These are phyloP conservation scores for Haematococcus sp. DNA, from an alignment of 139 green algal genomes.

Conservation along the genomic window DNA sequence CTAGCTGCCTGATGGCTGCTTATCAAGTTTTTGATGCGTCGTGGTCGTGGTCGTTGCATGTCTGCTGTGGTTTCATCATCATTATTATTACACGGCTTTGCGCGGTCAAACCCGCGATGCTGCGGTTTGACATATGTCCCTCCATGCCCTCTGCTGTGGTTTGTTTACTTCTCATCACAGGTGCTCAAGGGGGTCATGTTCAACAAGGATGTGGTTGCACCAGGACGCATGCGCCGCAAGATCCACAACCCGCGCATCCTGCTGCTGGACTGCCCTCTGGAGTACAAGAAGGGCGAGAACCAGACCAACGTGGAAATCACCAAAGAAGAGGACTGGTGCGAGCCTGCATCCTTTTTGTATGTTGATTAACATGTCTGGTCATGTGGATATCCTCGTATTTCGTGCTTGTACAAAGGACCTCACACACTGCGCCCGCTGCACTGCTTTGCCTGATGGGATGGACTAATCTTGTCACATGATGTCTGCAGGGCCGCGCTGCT, in stretches of 20 bases:
- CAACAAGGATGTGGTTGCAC: slow-evolving; percentile 97
- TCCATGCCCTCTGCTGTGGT: too few species aligned
- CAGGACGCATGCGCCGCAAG: slow-evolving; percentile 89
- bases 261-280: slow-evolving; percentile 96
- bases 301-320: slow-evolving; percentile 98
- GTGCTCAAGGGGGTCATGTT: slow-evolving; percentile 93
- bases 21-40: too few species aligned
- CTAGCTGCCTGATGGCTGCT: too few species aligned
- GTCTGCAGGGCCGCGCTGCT: slow-evolving; percentile 76
- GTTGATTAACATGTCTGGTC: background rate
- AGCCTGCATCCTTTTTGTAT: background rate
- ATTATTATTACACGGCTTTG: too few species aligned
- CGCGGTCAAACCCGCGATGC: too few species aligned
- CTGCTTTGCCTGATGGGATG: background rate
- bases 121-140: too few species aligned
- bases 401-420: background rate
- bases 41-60: too few species aligned
- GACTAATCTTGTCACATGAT: background rate
- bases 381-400: background rate
- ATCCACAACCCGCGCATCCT: slow-evolving; percentile 95
- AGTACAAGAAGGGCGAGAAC: slow-evolving; percentile 99
- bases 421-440: background rate
- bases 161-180: too few species aligned
- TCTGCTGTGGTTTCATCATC: too few species aligned
- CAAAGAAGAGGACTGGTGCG: slow-evolving; percentile 92